Evolutionary conservation across 2,329 filamentous ascomycete genomes (phyloP), one percentile per base, ranked within the genome.

Genomic region (Paracamarosporium sp.): DNA sequence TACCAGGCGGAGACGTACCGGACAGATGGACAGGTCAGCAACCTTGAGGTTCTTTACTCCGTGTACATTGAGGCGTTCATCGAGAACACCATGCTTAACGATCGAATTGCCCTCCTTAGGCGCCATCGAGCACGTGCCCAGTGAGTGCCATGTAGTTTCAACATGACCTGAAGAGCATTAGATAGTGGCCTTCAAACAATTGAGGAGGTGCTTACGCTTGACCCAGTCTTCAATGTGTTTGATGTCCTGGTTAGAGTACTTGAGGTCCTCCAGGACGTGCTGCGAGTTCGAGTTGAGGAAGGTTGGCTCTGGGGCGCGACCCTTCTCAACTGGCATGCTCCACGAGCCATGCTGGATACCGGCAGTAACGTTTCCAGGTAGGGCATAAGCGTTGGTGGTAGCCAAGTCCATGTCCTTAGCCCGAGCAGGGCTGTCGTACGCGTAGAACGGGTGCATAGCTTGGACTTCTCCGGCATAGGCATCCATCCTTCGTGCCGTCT

Each of bases 11-110:
- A 12, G 28, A 45, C 53, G 35, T 51, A 56, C 53, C 0, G 90
- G 90, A 76, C 89, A 92, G 80, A 92, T 90, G 50, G 84, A 88
- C 43, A 92, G 76, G 75, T 93, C 90, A 12, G 89, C 89, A 24
- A 92, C 89, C 83, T 92, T 92, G 67, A 93, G 83, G 15, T 88
- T 87, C 81, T 91, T 84, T 63, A 92, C 89, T 50, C 89, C 90
- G 71, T 92, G 88, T 3, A 93, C 90, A 65, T 92, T 92, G 55
- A 93, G 83, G 58, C 90, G 85, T 76, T 91, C 89, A 70, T 93
- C 90, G 35, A 93, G 78, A 0, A 93, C 90, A 58, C 90, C 90
- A 68, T 92, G 89, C 79, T 90, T 91, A 74, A 93, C 90, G 69
- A 93, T 91, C 68, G 85, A 88, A 80, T 92, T 93, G 58, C 91